phyloP scores from a whole-genome alignment of 129 eudicot genomes.

The Flaveria robusta region DNA sequence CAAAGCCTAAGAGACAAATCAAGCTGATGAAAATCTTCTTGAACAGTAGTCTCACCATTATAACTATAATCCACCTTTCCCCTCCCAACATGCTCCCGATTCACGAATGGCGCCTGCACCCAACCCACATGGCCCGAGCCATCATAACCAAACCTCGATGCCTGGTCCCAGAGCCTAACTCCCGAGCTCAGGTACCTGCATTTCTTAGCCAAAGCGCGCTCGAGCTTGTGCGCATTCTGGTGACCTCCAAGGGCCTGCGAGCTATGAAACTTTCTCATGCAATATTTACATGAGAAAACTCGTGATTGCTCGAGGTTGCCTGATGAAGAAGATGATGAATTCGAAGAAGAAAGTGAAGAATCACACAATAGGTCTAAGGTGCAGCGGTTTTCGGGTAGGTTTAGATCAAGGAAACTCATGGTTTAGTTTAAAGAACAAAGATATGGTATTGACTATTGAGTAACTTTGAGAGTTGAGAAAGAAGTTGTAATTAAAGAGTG shows the following conservation, averaged over 20 bases:
- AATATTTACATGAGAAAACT: constrained; percentile 75
- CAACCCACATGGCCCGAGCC: constrained; percentile 37
- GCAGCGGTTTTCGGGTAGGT: constrained; percentile 27
- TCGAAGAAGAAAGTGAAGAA: constrained; percentile 32
- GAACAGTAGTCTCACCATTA: constrained; percentile 27
- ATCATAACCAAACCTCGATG: constrained; percentile 31
- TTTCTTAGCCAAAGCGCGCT: constrained; percentile 77
- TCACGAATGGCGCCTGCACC: constrained; percentile 30
- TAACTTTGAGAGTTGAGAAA: background rate
- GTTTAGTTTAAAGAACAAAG: background rate
- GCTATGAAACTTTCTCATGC: constrained; percentile 72
- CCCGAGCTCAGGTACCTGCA: constrained; percentile 49
- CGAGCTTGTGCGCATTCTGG: constrained; percentile 93
- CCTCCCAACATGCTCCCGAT: constrained; percentile 33
- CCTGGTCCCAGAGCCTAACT: constrained; percentile 30
- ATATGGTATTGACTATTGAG: background rate
- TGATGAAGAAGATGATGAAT: constrained; percentile 35
- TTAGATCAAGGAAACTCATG: constrained; percentile 57
- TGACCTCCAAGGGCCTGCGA: constrained; percentile 98
- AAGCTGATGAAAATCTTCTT: constrained; percentile 36
- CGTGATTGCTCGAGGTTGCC: constrained; percentile 38
- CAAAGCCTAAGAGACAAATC: constrained; percentile 44
- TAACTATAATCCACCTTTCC: constrained; percentile 26
- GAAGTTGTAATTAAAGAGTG: constrained; percentile 8
- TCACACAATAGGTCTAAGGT: constrained; percentile 43